Conservation (phyloP, 208 protist genomes). For the Trypanosomatidae sp. region DNA sequence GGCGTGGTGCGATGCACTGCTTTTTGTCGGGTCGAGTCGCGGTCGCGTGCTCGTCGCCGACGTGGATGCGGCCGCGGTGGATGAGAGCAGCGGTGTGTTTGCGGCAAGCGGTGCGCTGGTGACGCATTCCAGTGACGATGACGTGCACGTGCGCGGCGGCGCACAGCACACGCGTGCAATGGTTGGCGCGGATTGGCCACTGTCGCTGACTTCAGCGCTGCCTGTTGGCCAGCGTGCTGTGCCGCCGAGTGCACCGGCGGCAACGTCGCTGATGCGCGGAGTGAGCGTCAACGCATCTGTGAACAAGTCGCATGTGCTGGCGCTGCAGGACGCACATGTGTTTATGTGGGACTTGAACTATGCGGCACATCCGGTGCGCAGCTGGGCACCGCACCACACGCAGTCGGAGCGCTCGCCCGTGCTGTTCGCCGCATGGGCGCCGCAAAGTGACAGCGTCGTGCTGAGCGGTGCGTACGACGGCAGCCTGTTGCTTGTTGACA, state of each 20-base stretch:
- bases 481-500: slow-evolving; percentile 49
- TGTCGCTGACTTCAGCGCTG: no score
- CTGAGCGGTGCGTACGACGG: slow-evolving; percentile 62
- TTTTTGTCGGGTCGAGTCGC: slow-evolving; percentile 52
- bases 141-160: slow-evolving; percentile 12
- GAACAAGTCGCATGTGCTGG: slow-evolving; percentile 20
- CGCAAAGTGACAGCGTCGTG: slow-evolving; percentile 33
- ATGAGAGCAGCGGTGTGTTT: slow-evolving; percentile 14
- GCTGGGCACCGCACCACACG: slow-evolving; percentile 29
- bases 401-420: slow-evolving; percentile 13
- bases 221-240: slow-evolving; percentile 38
- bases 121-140: not conserved
- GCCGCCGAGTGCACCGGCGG: slow-evolving; percentile 29
- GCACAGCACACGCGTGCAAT: no score
- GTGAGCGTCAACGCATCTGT: slow-evolving; percentile 29
- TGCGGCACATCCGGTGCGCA: slow-evolving; percentile 18
- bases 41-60: slow-evolving; percentile 53
- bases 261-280: slow-evolving; percentile 50
- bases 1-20: slow-evolving; percentile 46
- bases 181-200: no score
- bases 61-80: slow-evolving; percentile 8
- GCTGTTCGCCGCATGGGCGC: slow-evolving; percentile 63
- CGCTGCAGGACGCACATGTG: slow-evolving; percentile 17
- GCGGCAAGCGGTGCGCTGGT: slow-evolving; percentile 8
- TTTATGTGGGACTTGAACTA: slow-evolving; percentile 56